A percentile compares a stretch with the other conserved stretches of the same genome.
These are phyloP conservation scores for Ceratobasidium sp. DNA, from an alignment of 1,284 basidiomycete genomes.

Conservation along the genomic window DNA sequence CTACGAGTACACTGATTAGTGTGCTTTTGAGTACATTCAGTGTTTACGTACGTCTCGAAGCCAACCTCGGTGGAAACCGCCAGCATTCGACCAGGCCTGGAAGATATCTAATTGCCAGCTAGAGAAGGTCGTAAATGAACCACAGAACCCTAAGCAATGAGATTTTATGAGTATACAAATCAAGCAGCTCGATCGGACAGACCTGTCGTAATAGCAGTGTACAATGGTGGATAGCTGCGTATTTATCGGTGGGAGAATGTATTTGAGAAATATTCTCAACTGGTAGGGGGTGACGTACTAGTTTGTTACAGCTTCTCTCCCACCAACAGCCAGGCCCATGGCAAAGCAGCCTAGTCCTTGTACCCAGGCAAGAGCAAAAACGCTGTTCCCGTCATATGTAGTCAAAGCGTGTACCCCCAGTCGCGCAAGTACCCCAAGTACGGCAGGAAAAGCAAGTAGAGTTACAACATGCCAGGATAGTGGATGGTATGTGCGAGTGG, in stretches of 20 bases:
- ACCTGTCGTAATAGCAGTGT: conserved; percentile 91
- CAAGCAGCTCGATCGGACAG: conserved; percentile 40
- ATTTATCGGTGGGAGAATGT: too few relatives aligned
- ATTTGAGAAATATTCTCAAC: background rate
- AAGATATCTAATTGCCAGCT: conserved; percentile 94
- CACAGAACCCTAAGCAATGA: conserved; percentile 82
- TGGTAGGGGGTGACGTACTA: conserved; percentile 68
- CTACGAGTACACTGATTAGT: conserved; percentile 57
- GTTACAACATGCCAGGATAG: conserved; percentile 72
- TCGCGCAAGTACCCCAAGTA: conserved; percentile 81
- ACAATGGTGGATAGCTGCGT: conserved; percentile 83
- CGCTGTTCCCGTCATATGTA: conserved; percentile 76
- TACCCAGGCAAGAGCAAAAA: conserved; percentile 87
- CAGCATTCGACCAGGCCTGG: conserved; percentile 82
- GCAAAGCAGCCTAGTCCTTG: conserved; percentile 91
- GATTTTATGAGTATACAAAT: background rate
- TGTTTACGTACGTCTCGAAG: conserved; percentile 75
- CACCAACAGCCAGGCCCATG: conserved; percentile 82
- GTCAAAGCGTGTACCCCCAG: conserved; percentile 77
- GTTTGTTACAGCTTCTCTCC: conserved; percentile 75
- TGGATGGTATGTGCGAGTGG: conserved; percentile 57
- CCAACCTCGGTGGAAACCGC: conserved; percentile 68
- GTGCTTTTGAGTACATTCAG: background rate
- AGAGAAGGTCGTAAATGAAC: conserved; percentile 96
- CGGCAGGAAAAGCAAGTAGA: conserved; percentile 77